Percentiles rank a stretch among this genome's conserved stretches.
phyloP scores from a whole-genome alignment of 768 basidiomycete species.

The Kwoniella shandongensis region DNA sequence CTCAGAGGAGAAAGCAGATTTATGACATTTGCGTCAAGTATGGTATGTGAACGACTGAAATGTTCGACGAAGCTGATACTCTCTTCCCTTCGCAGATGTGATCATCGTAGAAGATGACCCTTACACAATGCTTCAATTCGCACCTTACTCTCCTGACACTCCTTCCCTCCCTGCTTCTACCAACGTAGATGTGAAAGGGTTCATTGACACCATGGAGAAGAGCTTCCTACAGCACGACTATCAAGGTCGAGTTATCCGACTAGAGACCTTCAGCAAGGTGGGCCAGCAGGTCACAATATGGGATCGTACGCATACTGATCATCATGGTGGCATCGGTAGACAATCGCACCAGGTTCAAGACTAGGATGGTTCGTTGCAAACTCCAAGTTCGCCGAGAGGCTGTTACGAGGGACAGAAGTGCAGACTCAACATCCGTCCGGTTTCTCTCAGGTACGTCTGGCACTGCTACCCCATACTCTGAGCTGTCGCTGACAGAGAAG shows the following conservation, averaged over 20 bases:
- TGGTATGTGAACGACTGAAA: slow-evolving; percentile 59
- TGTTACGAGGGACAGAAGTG: slow-evolving; percentile 67
- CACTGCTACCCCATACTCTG: not conserved
- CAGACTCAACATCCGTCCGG: slow-evolving; percentile 68
- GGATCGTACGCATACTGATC: not conserved
- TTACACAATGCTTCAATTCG: slow-evolving; percentile 60
- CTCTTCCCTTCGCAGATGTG: slow-evolving; percentile 55
- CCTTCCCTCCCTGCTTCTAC: slow-evolving; percentile 1
- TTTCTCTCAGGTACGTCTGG: slow-evolving; percentile 57
- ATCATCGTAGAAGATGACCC: slow-evolving; percentile 79
- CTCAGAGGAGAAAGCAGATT: slow-evolving; percentile 67
- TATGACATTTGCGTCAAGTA: slow-evolving; percentile 76
- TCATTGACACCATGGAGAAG: slow-evolving; percentile 60
- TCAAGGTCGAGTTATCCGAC: slow-evolving; percentile 74
- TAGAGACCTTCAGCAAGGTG: slow-evolving; percentile 58
- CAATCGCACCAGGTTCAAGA: slow-evolving; percentile 70
- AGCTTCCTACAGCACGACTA: slow-evolving; percentile 62
- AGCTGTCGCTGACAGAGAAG: not conserved
- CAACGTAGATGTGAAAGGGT: slow-evolving; percentile 42
- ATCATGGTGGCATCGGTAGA: slow-evolving; percentile 55
- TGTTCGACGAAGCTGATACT: too few species aligned
- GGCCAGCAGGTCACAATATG: not conserved
- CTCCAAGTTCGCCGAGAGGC: slow-evolving; percentile 67
- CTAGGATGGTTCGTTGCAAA: slow-evolving; percentile 75
- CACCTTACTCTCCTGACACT: slow-evolving; percentile 45